These are phyloP conservation scores for Diplotaxis tenuifolia DNA, from an alignment of 345 rosid genomes.

Conservation along the genomic window DNA sequence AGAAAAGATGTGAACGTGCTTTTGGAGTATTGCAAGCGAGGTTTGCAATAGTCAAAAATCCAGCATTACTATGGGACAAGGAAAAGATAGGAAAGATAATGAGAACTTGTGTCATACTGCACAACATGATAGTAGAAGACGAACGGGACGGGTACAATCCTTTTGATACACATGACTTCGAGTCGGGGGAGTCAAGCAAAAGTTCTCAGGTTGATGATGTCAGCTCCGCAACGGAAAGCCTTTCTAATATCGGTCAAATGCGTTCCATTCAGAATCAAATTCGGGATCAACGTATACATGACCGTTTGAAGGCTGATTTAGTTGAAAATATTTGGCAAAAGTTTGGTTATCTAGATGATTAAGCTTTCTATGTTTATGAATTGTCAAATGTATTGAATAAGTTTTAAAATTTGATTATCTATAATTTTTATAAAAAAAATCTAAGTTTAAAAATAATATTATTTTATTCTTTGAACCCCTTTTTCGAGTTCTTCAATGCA, in stretches of 20 bases:
- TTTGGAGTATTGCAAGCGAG: background rate
- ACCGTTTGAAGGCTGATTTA: too few relatives aligned
- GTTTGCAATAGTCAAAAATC: background rate
- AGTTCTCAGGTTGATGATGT: background rate
- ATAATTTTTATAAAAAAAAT: too few relatives aligned
- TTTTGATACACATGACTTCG: background rate
- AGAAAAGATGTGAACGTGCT: background rate
- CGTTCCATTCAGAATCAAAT: background rate
- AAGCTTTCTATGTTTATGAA: too few relatives aligned
- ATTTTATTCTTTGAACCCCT: too few relatives aligned
- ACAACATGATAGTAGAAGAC: background rate
- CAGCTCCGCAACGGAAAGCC: background rate
- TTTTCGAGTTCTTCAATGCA: too few relatives aligned
- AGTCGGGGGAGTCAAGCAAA: background rate
- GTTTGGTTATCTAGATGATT: too few relatives aligned
- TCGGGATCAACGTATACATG: background rate
- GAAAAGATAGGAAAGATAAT: background rate
- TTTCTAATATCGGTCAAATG: background rate
- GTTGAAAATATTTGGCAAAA: too few relatives aligned
- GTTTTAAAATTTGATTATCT: too few relatives aligned
- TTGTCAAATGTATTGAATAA: too few relatives aligned
- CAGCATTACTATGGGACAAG: background rate
- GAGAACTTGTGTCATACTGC: background rate
- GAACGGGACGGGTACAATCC: background rate
- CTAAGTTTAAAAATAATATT: too few relatives aligned